A percentile compares a stretch with the other conserved stretches of the same genome.
phyloP scores from a whole-genome alignment of 23 red algal genomes.

The Gracilariopsis chorda region DNA sequence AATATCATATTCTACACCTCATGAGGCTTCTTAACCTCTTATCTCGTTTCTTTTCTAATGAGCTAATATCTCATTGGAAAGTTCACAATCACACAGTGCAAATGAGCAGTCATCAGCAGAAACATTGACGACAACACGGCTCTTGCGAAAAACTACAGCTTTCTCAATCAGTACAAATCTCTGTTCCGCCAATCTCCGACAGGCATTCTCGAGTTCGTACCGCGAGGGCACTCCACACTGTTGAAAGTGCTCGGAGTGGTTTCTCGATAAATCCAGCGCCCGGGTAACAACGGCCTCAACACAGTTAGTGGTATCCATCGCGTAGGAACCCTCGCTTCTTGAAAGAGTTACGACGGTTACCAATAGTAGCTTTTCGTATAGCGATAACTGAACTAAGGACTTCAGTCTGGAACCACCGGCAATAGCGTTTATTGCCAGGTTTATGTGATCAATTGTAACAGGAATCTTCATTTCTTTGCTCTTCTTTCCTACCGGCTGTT shows the following conservation, averaged over 20 bases:
- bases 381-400: constrained; percentile 20
- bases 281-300: background rate
- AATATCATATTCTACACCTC: no score
- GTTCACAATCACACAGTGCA: constrained; percentile 3
- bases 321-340: background rate
- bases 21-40: no score
- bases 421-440: constrained; percentile 8
- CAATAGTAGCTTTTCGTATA: constrained; percentile 21
- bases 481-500: background rate
- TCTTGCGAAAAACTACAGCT: constrained; percentile 16
- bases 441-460: constrained; percentile 18
- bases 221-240: background rate
- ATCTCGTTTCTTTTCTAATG: no score
- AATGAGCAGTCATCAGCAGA: constrained; percentile 27
- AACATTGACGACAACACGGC: constrained; percentile 37
- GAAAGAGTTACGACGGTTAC: constrained; percentile 1
- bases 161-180: constrained; percentile 43
- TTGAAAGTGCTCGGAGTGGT: background rate
- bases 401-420: constrained; percentile 4
- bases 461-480: background rate
- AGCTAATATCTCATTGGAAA: background rate
- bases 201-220: constrained; percentile 23
- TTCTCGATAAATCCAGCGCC: background rate
- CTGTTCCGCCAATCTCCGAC: constrained; percentile 13
- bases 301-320: constrained; percentile 23